phyloP scores from a whole-genome alignment of 2,329 filamentous ascomycete genomes.

The Corynespora cassiicola region DNA sequence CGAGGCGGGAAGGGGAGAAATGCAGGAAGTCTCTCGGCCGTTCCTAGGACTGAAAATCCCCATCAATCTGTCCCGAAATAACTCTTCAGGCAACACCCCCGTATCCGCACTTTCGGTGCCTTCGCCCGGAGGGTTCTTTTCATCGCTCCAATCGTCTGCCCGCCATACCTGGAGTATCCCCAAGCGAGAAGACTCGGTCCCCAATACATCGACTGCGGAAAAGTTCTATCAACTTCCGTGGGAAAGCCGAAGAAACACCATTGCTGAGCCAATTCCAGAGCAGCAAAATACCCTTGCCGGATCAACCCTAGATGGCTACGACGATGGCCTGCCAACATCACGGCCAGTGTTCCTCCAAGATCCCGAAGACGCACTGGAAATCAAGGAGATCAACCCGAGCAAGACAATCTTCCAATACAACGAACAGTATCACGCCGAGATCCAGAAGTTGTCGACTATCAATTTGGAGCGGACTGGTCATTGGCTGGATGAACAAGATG shows the following conservation, averaged over 20 bases:
- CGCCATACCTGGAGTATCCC: slow-evolving; percentile 81
- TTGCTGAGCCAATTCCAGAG: slow-evolving; percentile 22
- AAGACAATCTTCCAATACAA: slow-evolving; percentile 76
- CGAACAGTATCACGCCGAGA: slow-evolving; percentile 74
- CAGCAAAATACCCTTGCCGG: slow-evolving; percentile 35
- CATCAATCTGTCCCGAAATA: slow-evolving; percentile 30
- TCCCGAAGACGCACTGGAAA: slow-evolving; percentile 50
- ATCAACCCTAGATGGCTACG: slow-evolving; percentile 41
- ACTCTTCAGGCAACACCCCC: slow-evolving; percentile 60
- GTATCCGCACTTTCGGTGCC: slow-evolving; percentile 86
- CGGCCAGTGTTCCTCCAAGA: slow-evolving; percentile 37
- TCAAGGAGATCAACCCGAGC: slow-evolving; percentile 64
- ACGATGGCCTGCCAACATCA: slow-evolving; percentile 38
- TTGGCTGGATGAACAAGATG: slow-evolving; percentile 84
- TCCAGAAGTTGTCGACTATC: slow-evolving; percentile 72
- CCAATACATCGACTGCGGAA: slow-evolving; percentile 89
- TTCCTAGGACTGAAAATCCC: slow-evolving; percentile 47
- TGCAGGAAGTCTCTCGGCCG: slow-evolving; percentile 65
- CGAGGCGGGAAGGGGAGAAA: slow-evolving; percentile 63
- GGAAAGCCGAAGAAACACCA: slow-evolving; percentile 48
- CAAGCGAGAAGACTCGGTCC: slow-evolving; percentile 56
- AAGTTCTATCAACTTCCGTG: slow-evolving; percentile 89
- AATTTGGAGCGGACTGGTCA: slow-evolving; percentile 84
- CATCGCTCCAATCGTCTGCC: slow-evolving; percentile 76
- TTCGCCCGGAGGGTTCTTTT: slow-evolving; percentile 91